These are phyloP conservation scores for Lactarius indigo DNA, from an alignment of 768 basidiomycete species.

Conservation along the genomic window DNA sequence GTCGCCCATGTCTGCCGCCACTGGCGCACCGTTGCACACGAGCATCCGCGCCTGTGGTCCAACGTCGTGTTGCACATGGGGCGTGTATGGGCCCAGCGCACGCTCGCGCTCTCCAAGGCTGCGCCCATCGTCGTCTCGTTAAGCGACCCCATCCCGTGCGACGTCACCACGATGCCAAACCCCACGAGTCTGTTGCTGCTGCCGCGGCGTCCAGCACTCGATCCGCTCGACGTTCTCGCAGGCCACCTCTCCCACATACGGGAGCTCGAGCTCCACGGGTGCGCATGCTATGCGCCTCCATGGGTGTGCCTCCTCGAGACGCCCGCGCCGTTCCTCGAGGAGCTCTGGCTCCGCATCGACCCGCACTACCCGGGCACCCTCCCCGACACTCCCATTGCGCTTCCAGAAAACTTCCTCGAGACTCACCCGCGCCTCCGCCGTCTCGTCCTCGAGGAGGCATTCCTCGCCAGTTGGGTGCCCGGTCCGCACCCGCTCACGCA, in stretches of 20 bases:
- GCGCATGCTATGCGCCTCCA: not conserved
- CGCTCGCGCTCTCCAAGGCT: constrained; percentile 14
- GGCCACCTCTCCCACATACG: constrained; percentile 18
- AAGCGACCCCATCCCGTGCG: constrained; percentile 3
- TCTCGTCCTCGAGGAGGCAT: constrained; percentile 1
- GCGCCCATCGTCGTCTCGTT: constrained; percentile 8
- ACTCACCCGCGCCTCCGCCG: constrained; percentile 16
- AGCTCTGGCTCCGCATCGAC: not conserved
- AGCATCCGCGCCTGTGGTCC: constrained; percentile 15
- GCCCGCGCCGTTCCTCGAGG: constrained; percentile 14
- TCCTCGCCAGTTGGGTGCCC: constrained; percentile 4
- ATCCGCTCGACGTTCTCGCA: constrained; percentile 9
- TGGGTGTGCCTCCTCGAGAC: constrained; percentile 6
- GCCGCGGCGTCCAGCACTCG: not conserved
- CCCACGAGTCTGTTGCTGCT: not conserved
- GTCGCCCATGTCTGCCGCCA: constrained; percentile 19
- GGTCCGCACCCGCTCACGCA: not conserved
- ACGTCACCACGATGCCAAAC: not conserved
- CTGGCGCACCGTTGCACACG: constrained; percentile 17
- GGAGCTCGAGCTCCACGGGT: constrained; percentile 12
- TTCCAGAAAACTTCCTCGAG: constrained; percentile 10
- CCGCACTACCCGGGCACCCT: not conserved
- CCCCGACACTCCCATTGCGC: not conserved
- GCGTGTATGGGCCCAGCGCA: constrained; percentile 12
- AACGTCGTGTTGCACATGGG: constrained; percentile 4